phyloP scores from a whole-genome alignment of 2,329 filamentous ascomycete species.

The Orbilia oligospora region DNA sequence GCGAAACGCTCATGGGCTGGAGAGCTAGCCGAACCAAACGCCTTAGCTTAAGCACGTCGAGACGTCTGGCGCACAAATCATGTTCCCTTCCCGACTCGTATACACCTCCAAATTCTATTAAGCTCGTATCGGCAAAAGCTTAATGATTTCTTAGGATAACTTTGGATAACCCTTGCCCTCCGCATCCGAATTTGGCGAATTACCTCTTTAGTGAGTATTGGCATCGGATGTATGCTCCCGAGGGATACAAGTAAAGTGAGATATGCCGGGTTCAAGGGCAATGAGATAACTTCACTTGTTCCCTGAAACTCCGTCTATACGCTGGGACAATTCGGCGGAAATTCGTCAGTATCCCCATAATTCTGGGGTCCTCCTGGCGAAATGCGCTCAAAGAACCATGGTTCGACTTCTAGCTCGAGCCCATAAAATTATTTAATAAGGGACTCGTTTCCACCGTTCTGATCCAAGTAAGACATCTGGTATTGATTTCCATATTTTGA shows the following conservation, averaged over 20 bases:
- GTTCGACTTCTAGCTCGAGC: conserved; percentile 17
- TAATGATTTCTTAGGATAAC: conserved; percentile 2
- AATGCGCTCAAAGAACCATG: conserved; percentile 32
- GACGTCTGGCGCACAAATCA: neutral
- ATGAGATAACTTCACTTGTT: neutral
- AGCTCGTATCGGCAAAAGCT: conserved; percentile 36
- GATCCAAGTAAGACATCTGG: conserved; percentile 9
- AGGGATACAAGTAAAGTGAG: neutral
- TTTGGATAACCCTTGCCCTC: neutral
- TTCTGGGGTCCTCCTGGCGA: conserved; percentile 3
- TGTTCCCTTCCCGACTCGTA: neutral
- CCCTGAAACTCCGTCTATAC: conserved; percentile 19
- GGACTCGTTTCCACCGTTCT: conserved; percentile 4
- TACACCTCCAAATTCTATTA: neutral
- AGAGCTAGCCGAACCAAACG: conserved; percentile 44
- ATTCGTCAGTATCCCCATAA: neutral
- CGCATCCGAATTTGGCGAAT: conserved; percentile 19
- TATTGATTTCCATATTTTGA: neutral
- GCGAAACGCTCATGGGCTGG: conserved; percentile 26
- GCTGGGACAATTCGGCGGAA: neutral
- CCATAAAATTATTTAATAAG: conserved; percentile 20
- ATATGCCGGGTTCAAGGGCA: conserved; percentile 9
- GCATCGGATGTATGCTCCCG: conserved; percentile 34
- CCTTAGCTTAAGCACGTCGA: too few species aligned
- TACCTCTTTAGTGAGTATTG: conserved; percentile 25